Evolutionary conservation across 371 early-diverging fungal species (phyloP), one percentile per base, ranked within the genome.

Genomic region (Circinella umbellata): DNA sequence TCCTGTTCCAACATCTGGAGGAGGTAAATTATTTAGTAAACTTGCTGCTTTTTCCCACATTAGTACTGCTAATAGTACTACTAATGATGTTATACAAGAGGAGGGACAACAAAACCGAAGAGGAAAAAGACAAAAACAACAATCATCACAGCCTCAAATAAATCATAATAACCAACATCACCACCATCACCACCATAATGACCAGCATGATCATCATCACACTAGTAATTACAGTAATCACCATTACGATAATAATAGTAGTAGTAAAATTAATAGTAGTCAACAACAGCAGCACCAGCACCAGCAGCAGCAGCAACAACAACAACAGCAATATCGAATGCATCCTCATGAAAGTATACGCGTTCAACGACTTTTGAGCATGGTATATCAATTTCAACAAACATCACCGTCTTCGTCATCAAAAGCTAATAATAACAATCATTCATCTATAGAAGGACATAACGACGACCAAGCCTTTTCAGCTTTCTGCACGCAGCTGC

Each of bases 331-430:
- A 13, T 10, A 57, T 13, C 57, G 57, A 10, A 57, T 57, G 27
- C 34, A 18, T 7, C 34, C 5, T 57, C 57, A 57, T 4, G 57
- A 57, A 57, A 57, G 57, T n/a, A 57, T 57, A 10, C 57, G 57
- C 6, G 57, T 57, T 34, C 57, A 57, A 34, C 57, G 57, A 57
- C 35, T 57, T 10, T 27, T 57, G 6, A 34, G 34, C 27, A 57
- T 57, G 57, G 57, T 57, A n/a, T 57, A 57, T 27, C 57, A 57
- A 57, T 57, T 57, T 34, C 57, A 57, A 34, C 6, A 27, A 14
- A 27, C 57, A 34, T 17, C 51, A 1, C 1, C 51, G 15, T 15
- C 14, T n/a, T 51, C 51, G n/a, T 8, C 5, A 51, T 9, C 42
- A 42, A 11, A 42, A 42, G 27, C 2, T 27, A 27, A 27, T 27